Percentiles rank a stretch among this genome's conserved stretches.
These are phyloP conservation scores for Dalechampia spathulata DNA, from an alignment of 441 rosid species.

Conservation along the genomic window DNA sequence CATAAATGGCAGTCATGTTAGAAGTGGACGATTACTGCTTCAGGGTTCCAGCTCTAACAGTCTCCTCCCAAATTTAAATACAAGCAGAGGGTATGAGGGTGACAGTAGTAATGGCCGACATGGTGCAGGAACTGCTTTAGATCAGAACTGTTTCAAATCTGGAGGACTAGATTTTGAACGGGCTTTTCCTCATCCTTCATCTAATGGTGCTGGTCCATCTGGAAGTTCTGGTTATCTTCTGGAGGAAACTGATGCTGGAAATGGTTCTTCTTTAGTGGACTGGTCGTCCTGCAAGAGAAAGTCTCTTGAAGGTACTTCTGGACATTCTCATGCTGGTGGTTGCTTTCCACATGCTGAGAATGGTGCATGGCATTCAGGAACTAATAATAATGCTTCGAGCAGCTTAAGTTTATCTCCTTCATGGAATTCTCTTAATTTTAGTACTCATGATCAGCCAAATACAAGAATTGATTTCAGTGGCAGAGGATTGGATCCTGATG, in stretches of 20 bases:
- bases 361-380: constrained; percentile 31
- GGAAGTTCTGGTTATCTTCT: constrained; percentile 43
- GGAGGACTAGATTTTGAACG: constrained; percentile 27
- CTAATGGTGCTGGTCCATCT: constrained; percentile 39
- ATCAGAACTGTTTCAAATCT: constrained; percentile 19
- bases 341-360: constrained; percentile 40
- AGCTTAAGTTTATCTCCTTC: constrained; percentile 54
- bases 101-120: constrained; percentile 27
- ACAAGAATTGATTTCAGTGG: constrained; percentile 42
- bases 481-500: no score
- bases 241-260: constrained; percentile 47
- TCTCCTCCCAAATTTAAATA: constrained; percentile 27
- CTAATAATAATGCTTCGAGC: constrained; percentile 44
- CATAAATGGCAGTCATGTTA: constrained; percentile 30
- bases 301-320: constrained; percentile 32
- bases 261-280: constrained; percentile 43
- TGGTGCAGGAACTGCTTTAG: constrained; percentile 22
- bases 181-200: constrained; percentile 22
- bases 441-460: constrained; percentile 36
- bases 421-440: constrained; percentile 29
- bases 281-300: constrained; percentile 87
- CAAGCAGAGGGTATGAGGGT: constrained; percentile 34
- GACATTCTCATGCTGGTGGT: constrained; percentile 48
- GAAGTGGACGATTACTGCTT: constrained; percentile 33
- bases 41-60: constrained; percentile 48